Evolutionary conservation across 1,139 yeast genomes (phyloP).

Genomic region (Sugiyamaella novakii): DNA sequence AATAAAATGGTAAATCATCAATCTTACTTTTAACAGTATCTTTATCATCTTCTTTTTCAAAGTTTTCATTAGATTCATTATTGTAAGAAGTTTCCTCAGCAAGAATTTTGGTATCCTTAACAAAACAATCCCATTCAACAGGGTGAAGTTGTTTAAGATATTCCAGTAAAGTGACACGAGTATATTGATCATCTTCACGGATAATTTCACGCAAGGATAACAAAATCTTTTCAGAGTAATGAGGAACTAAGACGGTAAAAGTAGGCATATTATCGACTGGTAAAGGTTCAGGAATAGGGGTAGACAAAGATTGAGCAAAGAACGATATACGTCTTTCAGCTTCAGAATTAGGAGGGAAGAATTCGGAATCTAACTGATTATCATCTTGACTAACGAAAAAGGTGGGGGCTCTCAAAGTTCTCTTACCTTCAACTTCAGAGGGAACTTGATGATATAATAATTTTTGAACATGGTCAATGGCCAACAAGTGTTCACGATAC

Average conservation of each 20-base stretch:
- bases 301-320: slow-evolving; percentile 97
- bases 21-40: slow-evolving; percentile 83
- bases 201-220: slow-evolving; percentile 94
- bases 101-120: slow-evolving; percentile 94
- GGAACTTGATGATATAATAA: slow-evolving; percentile 97
- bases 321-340: slow-evolving; percentile 99
- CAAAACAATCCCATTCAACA: slow-evolving; percentile 99
- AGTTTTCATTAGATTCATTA: slow-evolving; percentile 36
- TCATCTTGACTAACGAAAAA: slow-evolving; percentile 98
- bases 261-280: slow-evolving; percentile 99
- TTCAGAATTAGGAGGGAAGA: slow-evolving; percentile 94
- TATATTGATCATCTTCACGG: slow-evolving; percentile 97
- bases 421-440: slow-evolving; percentile 88
- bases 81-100: slow-evolving; percentile 72
- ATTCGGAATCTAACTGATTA: slow-evolving; percentile 90
- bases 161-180: slow-evolving; percentile 94
- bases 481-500: slow-evolving; percentile 97
- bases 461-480: slow-evolving; percentile 97
- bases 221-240: slow-evolving; percentile 94
- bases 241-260: slow-evolving; percentile 96
- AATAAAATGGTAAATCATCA: slow-evolving; percentile 97
- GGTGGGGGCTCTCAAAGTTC: slow-evolving; percentile 98
- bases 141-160: slow-evolving; percentile 97
- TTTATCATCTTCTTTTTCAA: slow-evolving; percentile 56
- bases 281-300: slow-evolving; percentile 97